Percentiles rank a stretch among this genome's conserved stretches.
Conservation (phyloP, 2,329 filamentous ascomycete species). For the Corniculantispora saksenae region DNA sequence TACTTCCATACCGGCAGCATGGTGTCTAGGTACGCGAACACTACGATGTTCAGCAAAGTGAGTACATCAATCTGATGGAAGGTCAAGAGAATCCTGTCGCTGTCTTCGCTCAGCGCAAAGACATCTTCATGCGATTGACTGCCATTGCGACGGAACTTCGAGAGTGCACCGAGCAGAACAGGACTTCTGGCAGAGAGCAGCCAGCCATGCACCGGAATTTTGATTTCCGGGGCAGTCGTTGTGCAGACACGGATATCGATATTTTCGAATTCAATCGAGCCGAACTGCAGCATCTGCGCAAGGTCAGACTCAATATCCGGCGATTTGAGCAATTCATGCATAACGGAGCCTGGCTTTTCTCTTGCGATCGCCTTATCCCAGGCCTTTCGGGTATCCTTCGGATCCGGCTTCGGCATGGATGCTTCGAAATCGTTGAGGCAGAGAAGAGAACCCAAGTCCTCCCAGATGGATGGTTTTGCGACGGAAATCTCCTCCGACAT, state of each 20-base stretch:
- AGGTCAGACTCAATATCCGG: conserved; percentile 68
- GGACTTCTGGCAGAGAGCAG: conserved; percentile 74
- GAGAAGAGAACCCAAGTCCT: conserved; percentile 70
- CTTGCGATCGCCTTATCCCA: conserved; percentile 35
- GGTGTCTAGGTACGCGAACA: conserved; percentile 79
- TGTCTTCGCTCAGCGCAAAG: conserved; percentile 37
- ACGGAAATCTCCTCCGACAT: conserved; percentile 71
- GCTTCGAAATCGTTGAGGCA: conserved; percentile 64
- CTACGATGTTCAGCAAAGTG: conserved; percentile 74
- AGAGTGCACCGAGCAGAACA: conserved; percentile 63
- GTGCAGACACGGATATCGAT: conserved; percentile 50
- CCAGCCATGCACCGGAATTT: conserved; percentile 81
- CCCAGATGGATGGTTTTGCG: conserved; percentile 68
- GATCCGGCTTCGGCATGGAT: conserved; percentile 34
- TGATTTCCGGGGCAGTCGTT: conserved; percentile 65
- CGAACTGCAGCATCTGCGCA: conserved; percentile 46
- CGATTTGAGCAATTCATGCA: conserved; percentile 59
- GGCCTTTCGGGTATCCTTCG: conserved; percentile 42
- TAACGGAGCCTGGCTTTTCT: conserved; percentile 52
- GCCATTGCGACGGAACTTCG: conserved; percentile 49
- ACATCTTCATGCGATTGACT: conserved; percentile 28
- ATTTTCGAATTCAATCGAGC: conserved; percentile 41
- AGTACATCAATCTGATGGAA: conserved; percentile 74
- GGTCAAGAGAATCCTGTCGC: conserved; percentile 58
- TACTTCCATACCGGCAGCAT: conserved; percentile 87